Percentiles rank a stretch among this genome's conserved stretches.
Conservation (phyloP, 1,139 yeast genomes). For the Pichia terricola region DNA sequence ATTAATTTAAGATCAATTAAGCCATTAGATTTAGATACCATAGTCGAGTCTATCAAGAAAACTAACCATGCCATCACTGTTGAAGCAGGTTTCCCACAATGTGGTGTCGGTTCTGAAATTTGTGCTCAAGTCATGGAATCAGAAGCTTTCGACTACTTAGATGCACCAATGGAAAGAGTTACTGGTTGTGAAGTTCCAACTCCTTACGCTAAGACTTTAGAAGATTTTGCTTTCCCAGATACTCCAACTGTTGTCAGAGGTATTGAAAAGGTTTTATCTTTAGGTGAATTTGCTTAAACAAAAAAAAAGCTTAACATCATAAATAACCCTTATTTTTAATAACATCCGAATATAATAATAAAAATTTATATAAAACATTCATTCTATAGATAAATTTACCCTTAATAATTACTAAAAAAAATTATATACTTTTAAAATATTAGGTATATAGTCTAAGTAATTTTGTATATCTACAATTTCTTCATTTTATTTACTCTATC, state of each 20-base stretch:
- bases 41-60: slow-evolving; percentile 84
- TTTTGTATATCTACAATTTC: slow-evolving; percentile 20
- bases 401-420: no score
- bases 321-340: no score
- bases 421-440: no score
- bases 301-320: no score
- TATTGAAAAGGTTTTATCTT: slow-evolving; percentile 79
- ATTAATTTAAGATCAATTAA: slow-evolving; percentile 93
- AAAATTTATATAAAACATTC: no score
- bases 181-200: slow-evolving; percentile 99
- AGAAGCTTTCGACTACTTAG: slow-evolving; percentile 96
- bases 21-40: slow-evolving; percentile 87
- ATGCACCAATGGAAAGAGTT: slow-evolving; percentile 97
- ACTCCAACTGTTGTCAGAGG: slow-evolving; percentile 86
- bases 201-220: slow-evolving; percentile 93
- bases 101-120: slow-evolving; percentile 97
- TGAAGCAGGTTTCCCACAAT: slow-evolving; percentile 96
- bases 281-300: slow-evolving; percentile 29
- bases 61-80: slow-evolving; percentile 94
- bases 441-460: no score
- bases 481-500: slow-evolving; percentile 39
- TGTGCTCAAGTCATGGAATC: slow-evolving; percentile 98
- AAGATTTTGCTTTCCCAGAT: slow-evolving; percentile 98
- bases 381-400: no score
- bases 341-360: no score